phyloP scores from a whole-genome alignment of 108 stramenopile species.

The Nannochloropsis granulata region DNA sequence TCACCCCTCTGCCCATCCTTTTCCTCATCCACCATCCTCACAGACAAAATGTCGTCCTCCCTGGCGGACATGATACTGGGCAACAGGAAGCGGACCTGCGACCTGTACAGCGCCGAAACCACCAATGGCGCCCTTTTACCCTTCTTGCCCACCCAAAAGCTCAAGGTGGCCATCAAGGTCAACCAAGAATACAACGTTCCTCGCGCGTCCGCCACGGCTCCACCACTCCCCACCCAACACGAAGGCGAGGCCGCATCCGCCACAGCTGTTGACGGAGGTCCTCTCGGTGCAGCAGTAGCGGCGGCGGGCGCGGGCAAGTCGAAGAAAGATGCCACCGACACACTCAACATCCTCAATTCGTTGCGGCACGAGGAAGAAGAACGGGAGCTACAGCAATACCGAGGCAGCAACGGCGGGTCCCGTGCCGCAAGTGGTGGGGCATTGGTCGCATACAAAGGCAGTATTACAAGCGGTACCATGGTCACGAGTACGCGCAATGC shows the following conservation, averaged over 20 bases:
- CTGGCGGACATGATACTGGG: neutral
- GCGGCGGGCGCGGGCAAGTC: neutral
- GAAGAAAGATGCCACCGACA: neutral
- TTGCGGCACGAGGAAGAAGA: neutral
- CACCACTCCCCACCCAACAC: neutral
- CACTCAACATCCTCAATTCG: neutral
- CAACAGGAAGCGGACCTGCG: neutral
- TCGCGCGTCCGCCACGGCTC: neutral
- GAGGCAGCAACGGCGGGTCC: neutral
- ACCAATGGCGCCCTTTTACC: neutral
- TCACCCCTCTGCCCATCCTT: neutral
- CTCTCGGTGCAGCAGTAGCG: neutral
- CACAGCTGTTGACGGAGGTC: neutral
- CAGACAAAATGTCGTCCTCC: neutral
- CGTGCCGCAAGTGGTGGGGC: neutral
- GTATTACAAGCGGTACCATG: slow-evolving; percentile 2
- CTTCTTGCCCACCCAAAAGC: slow-evolving; percentile 4
- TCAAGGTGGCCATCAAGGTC: slow-evolving; percentile 22
- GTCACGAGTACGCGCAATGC: neutral
- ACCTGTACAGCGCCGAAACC: neutral
- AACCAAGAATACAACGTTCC: slow-evolving; percentile 4
- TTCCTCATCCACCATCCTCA: neutral
- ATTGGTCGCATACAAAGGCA: slow-evolving; percentile 2
- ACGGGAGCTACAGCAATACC: neutral
- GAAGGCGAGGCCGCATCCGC: neutral